These are phyloP conservation scores for Brachypodium distachyon DNA, from an alignment of 202 grass and related monocot species.

Conservation along the genomic window DNA sequence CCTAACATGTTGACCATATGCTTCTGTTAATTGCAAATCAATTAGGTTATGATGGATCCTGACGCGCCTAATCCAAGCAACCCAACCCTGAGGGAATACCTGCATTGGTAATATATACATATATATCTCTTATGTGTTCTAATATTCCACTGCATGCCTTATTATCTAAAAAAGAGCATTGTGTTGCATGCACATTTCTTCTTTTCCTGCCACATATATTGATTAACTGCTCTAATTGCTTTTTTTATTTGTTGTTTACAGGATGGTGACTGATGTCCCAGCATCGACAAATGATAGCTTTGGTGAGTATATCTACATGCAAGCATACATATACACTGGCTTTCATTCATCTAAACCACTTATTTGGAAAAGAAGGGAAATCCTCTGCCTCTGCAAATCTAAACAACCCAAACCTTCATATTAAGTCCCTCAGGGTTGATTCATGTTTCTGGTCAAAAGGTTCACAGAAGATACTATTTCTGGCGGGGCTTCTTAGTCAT, in stretches of 20 bases:
- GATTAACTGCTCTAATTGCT: background rate
- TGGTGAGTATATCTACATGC: slow-evolving; percentile 45
- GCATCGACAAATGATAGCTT: slow-evolving; percentile 63
- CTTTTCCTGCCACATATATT: background rate
- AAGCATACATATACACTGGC: background rate
- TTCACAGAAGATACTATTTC: background rate
- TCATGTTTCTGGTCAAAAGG: background rate
- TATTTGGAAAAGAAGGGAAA: too few relatives aligned
- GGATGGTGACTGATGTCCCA: slow-evolving; percentile 94
- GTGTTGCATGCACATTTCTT: background rate
- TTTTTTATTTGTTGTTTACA: slow-evolving; percentile 12
- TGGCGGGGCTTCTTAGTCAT: background rate
- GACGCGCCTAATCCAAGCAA: slow-evolving; percentile 94
- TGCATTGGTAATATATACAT: slow-evolving; percentile 70
- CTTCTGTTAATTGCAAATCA: slow-evolving; percentile 37
- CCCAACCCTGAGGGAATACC: slow-evolving; percentile 69
- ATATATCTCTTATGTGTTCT: background rate
- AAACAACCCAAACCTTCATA: too few relatives aligned
- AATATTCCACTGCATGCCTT: background rate
- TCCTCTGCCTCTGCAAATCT: too few relatives aligned
- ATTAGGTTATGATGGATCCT: slow-evolving; percentile 93
- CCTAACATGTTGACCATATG: slow-evolving; percentile 33
- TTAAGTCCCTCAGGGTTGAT: background rate
- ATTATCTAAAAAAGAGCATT: too few relatives aligned
- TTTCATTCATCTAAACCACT: background rate